Conservation (phyloP, 2,329 filamentous ascomycete genomes). For the Aureobasidium zeae region DNA sequence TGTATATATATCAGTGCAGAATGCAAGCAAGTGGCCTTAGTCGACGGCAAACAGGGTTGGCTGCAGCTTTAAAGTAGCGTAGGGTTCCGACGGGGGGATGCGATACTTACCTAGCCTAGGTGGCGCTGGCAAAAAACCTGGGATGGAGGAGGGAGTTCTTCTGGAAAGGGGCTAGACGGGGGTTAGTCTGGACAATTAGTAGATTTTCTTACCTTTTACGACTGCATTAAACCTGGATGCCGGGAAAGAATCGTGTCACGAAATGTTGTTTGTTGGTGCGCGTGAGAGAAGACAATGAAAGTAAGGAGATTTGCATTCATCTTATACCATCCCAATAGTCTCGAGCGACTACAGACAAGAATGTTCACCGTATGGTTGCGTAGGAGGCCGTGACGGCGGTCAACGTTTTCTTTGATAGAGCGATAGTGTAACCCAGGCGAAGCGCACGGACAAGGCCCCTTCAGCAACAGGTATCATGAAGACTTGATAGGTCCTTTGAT, state of each 20-base stretch:
- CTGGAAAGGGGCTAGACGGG: slow-evolving; percentile 15
- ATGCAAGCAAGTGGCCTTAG: slow-evolving; percentile 8
- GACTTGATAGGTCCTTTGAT: slow-evolving; percentile 10
- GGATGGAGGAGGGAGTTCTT: slow-evolving; percentile 4
- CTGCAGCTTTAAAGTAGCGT: slow-evolving; percentile 11
- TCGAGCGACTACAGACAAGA: background rate
- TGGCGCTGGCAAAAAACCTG: slow-evolving; percentile 10
- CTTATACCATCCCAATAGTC: slow-evolving; percentile 10
- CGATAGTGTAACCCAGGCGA: slow-evolving; percentile 14
- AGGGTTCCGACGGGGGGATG: slow-evolving; percentile 10
- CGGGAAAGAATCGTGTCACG: slow-evolving; percentile 12
- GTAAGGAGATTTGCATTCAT: slow-evolving; percentile 6
- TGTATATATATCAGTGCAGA: slow-evolving; percentile 16
- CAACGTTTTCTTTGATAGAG: slow-evolving; percentile 13
- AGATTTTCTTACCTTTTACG: slow-evolving; percentile 11
- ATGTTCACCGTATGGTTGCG: background rate
- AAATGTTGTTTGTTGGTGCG: slow-evolving; percentile 12
- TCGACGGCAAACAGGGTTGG: slow-evolving; percentile 5
- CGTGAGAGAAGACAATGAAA: slow-evolving; percentile 12
- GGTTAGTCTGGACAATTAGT: slow-evolving; percentile 10
- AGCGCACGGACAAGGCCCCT: slow-evolving; percentile 11
- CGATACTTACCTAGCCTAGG: slow-evolving; percentile 14
- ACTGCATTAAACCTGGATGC: slow-evolving; percentile 15
- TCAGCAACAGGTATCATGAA: slow-evolving; percentile 5
- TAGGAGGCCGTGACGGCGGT: slow-evolving; percentile 13